These are phyloP conservation scores for Nicotiana attenuata DNA, from an alignment of 257 asterid species.

Conservation along the genomic window DNA sequence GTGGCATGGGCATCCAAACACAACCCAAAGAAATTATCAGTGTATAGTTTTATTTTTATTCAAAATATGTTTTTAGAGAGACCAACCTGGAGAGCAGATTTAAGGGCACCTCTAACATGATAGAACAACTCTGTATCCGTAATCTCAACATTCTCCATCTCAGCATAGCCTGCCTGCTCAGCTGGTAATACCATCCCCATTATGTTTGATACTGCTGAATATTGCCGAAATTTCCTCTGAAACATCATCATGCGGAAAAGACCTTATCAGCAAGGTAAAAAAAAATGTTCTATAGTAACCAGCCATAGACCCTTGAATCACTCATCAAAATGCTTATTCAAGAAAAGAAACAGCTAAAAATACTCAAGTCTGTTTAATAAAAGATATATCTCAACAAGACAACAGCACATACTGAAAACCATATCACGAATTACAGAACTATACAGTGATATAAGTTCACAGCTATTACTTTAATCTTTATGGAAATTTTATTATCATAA, in stretches of 20 bases:
- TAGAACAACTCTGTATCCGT: slow-evolving; percentile 54
- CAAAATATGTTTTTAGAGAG: too few species aligned
- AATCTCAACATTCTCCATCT: slow-evolving; percentile 39
- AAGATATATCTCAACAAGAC: background rate
- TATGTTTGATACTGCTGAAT: background rate
- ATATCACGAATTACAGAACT: background rate
- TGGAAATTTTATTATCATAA: background rate
- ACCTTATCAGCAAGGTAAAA: background rate
- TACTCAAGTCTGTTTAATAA: background rate
- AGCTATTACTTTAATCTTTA: background rate
- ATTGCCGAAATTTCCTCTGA: background rate
- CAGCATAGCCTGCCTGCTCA: slow-evolving; percentile 21
- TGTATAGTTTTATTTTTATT: too few species aligned
- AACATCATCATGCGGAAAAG: background rate
- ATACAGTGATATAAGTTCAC: background rate
- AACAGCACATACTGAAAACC: background rate
- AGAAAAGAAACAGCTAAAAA: background rate
- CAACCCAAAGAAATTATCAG: background rate
- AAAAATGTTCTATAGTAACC: background rate
- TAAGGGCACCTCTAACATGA: slow-evolving; percentile 62
- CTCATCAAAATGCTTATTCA: background rate
- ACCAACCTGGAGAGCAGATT: slow-evolving; percentile 34
- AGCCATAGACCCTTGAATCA: background rate
- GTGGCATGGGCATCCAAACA: background rate
- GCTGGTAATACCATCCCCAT: slow-evolving; percentile 45